A percentile compares a stretch with the other conserved stretches of the same genome.
Conservation (phyloP, 352 stramenopile genomes). For the Globisporangium cederbergense region DNA sequence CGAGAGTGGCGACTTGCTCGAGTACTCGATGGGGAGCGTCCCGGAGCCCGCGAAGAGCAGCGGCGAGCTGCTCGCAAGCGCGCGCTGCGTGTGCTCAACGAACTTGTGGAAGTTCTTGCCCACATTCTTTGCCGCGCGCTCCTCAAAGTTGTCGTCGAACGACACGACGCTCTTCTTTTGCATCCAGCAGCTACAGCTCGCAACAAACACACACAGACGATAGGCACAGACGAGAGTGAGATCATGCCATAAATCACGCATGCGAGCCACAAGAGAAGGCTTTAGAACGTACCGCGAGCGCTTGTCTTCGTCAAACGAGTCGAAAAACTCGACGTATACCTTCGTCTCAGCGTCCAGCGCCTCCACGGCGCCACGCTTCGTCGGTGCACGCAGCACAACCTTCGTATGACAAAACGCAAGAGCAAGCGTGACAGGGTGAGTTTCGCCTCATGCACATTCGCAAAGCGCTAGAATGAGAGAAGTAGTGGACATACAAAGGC, state of each 20-base stretch:
- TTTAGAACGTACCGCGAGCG: conserved; percentile 34
- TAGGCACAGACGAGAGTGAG: conserved; percentile 16
- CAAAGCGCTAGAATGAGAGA: background rate
- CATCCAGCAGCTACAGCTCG: conserved; percentile 60
- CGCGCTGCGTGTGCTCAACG: conserved; percentile 69
- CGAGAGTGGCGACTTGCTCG: conserved; percentile 58
- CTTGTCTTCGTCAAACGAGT: conserved; percentile 72
- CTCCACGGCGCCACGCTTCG: conserved; percentile 43
- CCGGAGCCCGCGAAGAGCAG: conserved; percentile 61
- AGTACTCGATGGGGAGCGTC: conserved; percentile 78
- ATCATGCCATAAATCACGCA: background rate
- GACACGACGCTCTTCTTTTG: conserved; percentile 74
- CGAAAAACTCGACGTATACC: conserved; percentile 81
- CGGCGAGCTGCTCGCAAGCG: conserved; percentile 57
- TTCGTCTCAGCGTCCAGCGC: conserved; percentile 68
- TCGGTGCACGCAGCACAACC: conserved; percentile 70
- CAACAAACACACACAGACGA: conserved; percentile 22
- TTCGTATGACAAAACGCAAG: background rate
- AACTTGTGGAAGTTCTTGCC: conserved; percentile 77
- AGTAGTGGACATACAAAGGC: conserved; percentile 46
- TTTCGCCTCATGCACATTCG: background rate
- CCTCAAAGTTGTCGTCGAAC: conserved; percentile 73
- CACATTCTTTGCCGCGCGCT: conserved; percentile 75
- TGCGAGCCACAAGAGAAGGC: background rate
- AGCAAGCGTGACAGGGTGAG: background rate